phyloP scores from a whole-genome alignment of 768 basidiomycete species.

The Boletus subparvulus region DNA sequence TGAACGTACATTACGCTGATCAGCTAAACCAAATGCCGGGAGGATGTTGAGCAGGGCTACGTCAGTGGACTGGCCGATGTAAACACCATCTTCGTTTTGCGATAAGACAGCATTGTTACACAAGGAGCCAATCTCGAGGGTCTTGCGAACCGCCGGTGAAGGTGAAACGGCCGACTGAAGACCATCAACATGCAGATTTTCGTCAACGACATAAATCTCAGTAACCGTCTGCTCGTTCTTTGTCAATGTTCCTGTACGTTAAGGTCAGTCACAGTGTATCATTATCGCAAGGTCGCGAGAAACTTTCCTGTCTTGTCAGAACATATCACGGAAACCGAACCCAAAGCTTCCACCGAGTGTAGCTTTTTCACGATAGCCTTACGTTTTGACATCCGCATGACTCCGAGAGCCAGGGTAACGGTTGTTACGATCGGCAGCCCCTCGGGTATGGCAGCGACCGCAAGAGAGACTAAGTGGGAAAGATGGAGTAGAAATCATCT shows the following conservation, averaged over 20 bases:
- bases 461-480: conserved; percentile 74
- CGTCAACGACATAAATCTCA: conserved; percentile 85
- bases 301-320: conserved; percentile 89
- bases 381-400: conserved; percentile 88
- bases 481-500: conserved; percentile 4
- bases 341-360: conserved; percentile 91
- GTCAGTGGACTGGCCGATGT: conserved; percentile 89
- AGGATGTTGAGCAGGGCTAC: conserved; percentile 87
- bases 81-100: conserved; percentile 66
- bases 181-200: conserved; percentile 61
- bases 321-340: conserved; percentile 95
- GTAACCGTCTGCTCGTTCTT: conserved; percentile 96
- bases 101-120: conserved; percentile 83
- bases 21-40: conserved; percentile 60
- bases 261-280: not conserved
- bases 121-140: conserved; percentile 78
- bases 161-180: conserved; percentile 44
- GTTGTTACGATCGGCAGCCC: conserved; percentile 96
- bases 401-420: conserved; percentile 92
- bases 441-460: conserved; percentile 98
- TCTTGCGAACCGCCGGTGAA: conserved; percentile 69
- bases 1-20: conserved; percentile 64
- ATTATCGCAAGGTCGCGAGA: not conserved
- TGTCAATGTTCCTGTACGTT: conserved; percentile 71
- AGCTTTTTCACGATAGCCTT: conserved; percentile 98